Percentiles rank a stretch among this genome's conserved stretches.
Evolutionary conservation across 768 basidiomycete species (phyloP).

Genomic region (Mycena sanguinolenta): DNA sequence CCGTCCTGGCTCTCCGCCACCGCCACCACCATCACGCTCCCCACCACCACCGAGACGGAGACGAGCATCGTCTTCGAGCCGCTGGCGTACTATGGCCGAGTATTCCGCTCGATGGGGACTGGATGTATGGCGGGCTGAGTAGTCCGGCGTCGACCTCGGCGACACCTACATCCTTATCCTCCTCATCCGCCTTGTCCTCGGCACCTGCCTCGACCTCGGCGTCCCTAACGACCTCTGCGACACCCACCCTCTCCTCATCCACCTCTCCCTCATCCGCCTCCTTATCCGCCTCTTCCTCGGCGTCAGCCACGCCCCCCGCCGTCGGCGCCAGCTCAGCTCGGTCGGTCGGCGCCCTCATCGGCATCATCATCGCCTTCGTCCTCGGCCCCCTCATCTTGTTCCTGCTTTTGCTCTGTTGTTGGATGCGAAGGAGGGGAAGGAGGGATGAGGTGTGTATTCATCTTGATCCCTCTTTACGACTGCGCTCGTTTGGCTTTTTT

Average conservation of each 20-base stretch:
- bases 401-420: slow-evolving; percentile 61
- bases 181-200: too few species aligned
- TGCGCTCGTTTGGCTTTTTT: not conserved
- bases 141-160: slow-evolving; percentile 66
- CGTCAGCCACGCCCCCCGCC: slow-evolving; percentile 37
- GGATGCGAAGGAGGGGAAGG: slow-evolving; percentile 27
- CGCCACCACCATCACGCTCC: slow-evolving; percentile 63
- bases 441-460: slow-evolving; percentile 14
- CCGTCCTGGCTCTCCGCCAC: slow-evolving; percentile 82
- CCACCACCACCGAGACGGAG: slow-evolving; percentile 68
- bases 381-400: slow-evolving; percentile 72
- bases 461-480: not conserved
- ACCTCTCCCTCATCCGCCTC: slow-evolving; percentile 46
- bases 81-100: slow-evolving; percentile 86
- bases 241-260: slow-evolving; percentile 49
- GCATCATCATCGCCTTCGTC: slow-evolving; percentile 71
- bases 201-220: slow-evolving; percentile 40
- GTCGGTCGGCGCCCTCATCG: slow-evolving; percentile 61
- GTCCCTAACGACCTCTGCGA: slow-evolving; percentile 44
- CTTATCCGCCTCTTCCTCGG: slow-evolving; percentile 36
- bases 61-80: slow-evolving; percentile 74
- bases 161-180: too few species aligned
- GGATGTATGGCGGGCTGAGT: slow-evolving; percentile 81
- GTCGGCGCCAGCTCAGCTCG: slow-evolving; percentile 44
- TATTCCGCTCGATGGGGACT: slow-evolving; percentile 80